phyloP scores from a whole-genome alignment of 2,329 filamentous ascomycete genomes.

The Fusarium brachygibbosum region DNA sequence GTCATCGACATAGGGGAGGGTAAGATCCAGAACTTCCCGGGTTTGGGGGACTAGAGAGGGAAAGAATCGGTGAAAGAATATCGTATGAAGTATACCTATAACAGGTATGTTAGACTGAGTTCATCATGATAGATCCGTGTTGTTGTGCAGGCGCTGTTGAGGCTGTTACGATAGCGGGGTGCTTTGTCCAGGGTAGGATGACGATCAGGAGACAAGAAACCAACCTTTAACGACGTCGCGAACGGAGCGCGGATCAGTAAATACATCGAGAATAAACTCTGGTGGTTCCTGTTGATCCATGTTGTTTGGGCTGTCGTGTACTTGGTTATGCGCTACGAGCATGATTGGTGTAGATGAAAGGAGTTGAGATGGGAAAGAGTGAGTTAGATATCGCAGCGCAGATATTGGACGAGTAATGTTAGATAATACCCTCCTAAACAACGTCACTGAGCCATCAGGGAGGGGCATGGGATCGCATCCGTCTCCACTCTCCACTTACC shows the following conservation, averaged over 20 bases:
- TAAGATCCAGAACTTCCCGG: constrained; percentile 90
- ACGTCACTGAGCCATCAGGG: constrained; percentile 28
- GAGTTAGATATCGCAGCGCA: constrained; percentile 16
- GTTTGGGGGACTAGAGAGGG: constrained; percentile 85
- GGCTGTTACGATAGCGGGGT: constrained; percentile 32
- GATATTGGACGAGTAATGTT: constrained; percentile 6
- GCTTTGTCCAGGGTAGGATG: constrained; percentile 43
- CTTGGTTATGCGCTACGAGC: constrained; percentile 44
- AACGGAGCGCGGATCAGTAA: constrained; percentile 89
- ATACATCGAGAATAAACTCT: constrained; percentile 94
- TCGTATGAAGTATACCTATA: constrained; percentile 90
- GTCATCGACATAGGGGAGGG: constrained; percentile 89
- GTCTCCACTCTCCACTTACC: constrained; percentile 19
- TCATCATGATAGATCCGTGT: not conserved
- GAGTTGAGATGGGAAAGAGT: constrained; percentile 11
- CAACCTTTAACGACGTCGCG: constrained; percentile 93
- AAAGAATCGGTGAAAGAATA: constrained; percentile 99
- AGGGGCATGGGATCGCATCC: constrained; percentile 29
- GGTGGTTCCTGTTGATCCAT: constrained; percentile 73
- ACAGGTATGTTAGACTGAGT: constrained; percentile 1
- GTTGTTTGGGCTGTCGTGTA: constrained; percentile 36
- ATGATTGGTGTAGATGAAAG: constrained; percentile 30
- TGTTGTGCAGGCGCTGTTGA: constrained; percentile 11
- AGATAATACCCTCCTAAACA: constrained; percentile 22
- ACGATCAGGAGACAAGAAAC: constrained; percentile 41